phyloP scores from a whole-genome alignment of 768 basidiomycete genomes.

The Psilocybe subaeruginosa region DNA sequence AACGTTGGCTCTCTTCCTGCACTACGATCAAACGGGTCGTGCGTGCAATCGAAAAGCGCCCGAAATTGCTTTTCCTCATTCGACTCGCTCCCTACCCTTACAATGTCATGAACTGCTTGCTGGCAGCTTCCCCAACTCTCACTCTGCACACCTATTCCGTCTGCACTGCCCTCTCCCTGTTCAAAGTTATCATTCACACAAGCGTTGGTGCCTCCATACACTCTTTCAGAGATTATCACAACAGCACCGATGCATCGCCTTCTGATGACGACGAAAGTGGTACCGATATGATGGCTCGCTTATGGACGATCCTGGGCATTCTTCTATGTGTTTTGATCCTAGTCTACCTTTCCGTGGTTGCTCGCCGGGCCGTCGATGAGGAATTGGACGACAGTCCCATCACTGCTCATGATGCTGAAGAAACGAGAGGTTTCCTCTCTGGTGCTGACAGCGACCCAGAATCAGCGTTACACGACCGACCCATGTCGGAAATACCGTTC shows the following conservation, averaged over 20 bases:
- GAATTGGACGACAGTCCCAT: slow-evolving; percentile 46
- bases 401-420: slow-evolving; percentile 22
- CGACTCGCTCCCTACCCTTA: slow-evolving; percentile 91
- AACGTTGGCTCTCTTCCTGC: slow-evolving; percentile 72
- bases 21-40: slow-evolving; percentile 79
- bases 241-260: slow-evolving; percentile 30
- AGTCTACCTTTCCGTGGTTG: slow-evolving; percentile 79
- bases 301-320: slow-evolving; percentile 74
- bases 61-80: slow-evolving; percentile 88
- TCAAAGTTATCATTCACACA: slow-evolving; percentile 92
- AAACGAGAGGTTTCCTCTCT: slow-evolving; percentile 24
- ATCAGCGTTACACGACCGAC: slow-evolving; percentile 26
- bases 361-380: slow-evolving; percentile 62
- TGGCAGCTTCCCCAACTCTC: slow-evolving; percentile 85
- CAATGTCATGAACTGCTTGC: slow-evolving; percentile 94
- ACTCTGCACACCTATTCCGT: slow-evolving; percentile 77
- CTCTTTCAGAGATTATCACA: slow-evolving; percentile 75
- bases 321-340: slow-evolving; percentile 74
- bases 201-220: slow-evolving; percentile 84
- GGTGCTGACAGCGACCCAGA: slow-evolving; percentile 37
- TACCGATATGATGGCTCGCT: slow-evolving; percentile 52
- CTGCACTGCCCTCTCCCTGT: slow-evolving; percentile 81
- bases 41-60: slow-evolving; percentile 84
- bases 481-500: slow-evolving; percentile 55
- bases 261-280: slow-evolving; percentile 41